phyloP scores from a whole-genome alignment of 192 early-diverging fungal genomes.

The Coemansia sp. region DNA sequence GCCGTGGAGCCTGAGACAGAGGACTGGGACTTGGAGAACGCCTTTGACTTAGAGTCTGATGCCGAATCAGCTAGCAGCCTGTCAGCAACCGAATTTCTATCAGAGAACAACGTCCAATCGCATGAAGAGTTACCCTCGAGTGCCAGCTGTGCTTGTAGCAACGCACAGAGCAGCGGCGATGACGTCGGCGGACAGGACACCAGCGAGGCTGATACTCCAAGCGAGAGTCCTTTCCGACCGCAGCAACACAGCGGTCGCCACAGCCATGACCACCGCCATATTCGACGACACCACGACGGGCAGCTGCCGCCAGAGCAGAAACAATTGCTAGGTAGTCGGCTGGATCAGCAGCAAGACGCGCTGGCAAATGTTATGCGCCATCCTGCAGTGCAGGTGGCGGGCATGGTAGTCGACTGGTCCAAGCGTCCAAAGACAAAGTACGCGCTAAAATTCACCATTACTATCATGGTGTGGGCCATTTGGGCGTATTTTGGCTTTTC shows the following conservation, averaged over 20 bases:
- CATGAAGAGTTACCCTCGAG: background rate
- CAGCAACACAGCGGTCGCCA: background rate
- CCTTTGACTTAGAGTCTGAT: constrained; percentile 12
- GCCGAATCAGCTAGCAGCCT: background rate
- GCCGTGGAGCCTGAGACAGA: constrained; percentile 13
- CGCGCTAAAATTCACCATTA: constrained; percentile 40
- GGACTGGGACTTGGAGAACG: constrained; percentile 30
- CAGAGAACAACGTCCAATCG: background rate
- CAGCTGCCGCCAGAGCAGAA: background rate
- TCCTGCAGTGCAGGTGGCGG: constrained; percentile 10
- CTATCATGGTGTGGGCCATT: constrained; percentile 43
- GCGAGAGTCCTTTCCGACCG: background rate
- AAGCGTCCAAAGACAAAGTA: constrained; percentile 34
- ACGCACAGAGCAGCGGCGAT: background rate
- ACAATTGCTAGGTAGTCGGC: background rate
- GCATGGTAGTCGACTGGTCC: constrained; percentile 19
- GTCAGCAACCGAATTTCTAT: background rate
- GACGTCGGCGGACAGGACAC: background rate
- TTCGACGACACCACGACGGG: background rate
- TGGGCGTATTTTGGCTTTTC: constrained; percentile 38
- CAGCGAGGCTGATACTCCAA: background rate
- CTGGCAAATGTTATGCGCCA: constrained; percentile 23
- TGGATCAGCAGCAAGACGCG: background rate
- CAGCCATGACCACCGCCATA: background rate
- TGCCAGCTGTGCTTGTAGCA: background rate